Evolutionary conservation across 2,329 filamentous ascomycete species (phyloP).

Genomic region (Penicillium sp.): DNA sequence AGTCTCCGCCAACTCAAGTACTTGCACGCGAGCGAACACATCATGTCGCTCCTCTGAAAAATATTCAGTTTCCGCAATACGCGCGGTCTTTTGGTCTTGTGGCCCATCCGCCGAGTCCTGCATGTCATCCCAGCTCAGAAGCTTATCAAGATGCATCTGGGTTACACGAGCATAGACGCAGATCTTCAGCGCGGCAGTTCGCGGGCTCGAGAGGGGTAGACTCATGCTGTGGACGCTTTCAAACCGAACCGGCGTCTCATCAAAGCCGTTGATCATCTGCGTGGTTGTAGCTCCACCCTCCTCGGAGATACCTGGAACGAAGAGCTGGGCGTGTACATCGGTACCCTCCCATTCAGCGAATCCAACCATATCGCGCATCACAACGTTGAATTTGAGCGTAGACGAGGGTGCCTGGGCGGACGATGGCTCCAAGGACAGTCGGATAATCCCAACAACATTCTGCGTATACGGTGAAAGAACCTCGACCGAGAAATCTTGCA

Average conservation of each 20-base stretch:
- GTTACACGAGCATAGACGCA: constrained; percentile 92
- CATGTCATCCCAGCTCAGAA: constrained; percentile 99
- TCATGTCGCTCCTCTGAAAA: constrained; percentile 94
- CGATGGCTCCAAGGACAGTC: constrained; percentile 89
- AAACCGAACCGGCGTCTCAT: constrained; percentile 89
- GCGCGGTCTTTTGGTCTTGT: constrained; percentile 64
- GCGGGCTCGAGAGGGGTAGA: constrained; percentile 77
- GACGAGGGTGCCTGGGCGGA: constrained; percentile 89
- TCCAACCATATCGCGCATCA: constrained; percentile 94
- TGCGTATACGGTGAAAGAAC: constrained; percentile 91
- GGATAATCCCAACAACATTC: constrained; percentile 87
- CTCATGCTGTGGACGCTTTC: constrained; percentile 99
- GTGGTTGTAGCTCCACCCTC: constrained; percentile 93
- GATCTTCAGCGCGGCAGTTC: constrained; percentile 76
- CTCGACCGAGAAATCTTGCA: constrained; percentile 92
- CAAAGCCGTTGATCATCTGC: constrained; percentile 91
- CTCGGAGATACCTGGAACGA: constrained; percentile 87
- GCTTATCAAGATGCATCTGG: constrained; percentile 92
- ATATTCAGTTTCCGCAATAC: constrained; percentile 90
- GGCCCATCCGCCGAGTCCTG: constrained; percentile 70
- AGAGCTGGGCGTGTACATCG: constrained; percentile 95
- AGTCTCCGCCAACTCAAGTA: constrained; percentile 88
- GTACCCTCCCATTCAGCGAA: constrained; percentile 96
- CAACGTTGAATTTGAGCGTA: constrained; percentile 96
- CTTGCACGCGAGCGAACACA: constrained; percentile 82